A percentile compares a stretch with the other conserved stretches of the same genome.
These are phyloP conservation scores for Gaultheria prostrata DNA, from an alignment of 148 eudicot species.

Conservation along the genomic window DNA sequence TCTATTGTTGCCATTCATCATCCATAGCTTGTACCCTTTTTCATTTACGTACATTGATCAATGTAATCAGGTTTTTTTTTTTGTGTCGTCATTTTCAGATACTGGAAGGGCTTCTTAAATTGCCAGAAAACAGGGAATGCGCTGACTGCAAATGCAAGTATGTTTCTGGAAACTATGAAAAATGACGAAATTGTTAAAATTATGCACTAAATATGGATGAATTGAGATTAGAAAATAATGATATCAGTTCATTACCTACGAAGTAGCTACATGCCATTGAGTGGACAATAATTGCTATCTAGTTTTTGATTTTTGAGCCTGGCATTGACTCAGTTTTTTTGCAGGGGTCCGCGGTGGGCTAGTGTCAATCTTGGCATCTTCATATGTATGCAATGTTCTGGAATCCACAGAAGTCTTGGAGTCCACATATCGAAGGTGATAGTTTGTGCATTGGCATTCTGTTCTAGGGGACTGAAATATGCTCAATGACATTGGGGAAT, in stretches of 20 bases:
- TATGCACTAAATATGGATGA: neutral
- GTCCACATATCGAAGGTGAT: constrained; percentile 97
- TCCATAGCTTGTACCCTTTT: constrained; percentile 7
- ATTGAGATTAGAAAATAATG: constrained; percentile 10
- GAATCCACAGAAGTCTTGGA: constrained; percentile 97
- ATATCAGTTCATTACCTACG: neutral
- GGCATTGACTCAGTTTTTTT: constrained; percentile 12
- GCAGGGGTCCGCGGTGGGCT: constrained; percentile 99
- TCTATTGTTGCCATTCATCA: neutral
- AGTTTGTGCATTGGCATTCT: constrained; percentile 12
- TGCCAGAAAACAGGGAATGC: constrained; percentile 95
- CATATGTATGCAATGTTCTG: constrained; percentile 99
- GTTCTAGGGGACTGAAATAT: neutral
- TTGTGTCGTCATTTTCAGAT: constrained; percentile 41
- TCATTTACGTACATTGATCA: neutral
- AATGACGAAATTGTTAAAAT: neutral
- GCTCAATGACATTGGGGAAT: neutral
- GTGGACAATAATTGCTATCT: constrained; percentile 2
- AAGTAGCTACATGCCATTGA: neutral
- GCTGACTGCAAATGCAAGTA: constrained; percentile 98
- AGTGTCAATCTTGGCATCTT: constrained; percentile 97
- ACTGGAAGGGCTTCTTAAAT: constrained; percentile 89
- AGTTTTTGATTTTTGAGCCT: constrained; percentile 3
- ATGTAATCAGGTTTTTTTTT: neutral
- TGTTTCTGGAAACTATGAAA: constrained; percentile 17